A percentile compares a stretch with the other conserved stretches of the same genome.
phyloP scores from a whole-genome alignment of 2,329 filamentous ascomycete species.

The Chaetomiaceae sp. region DNA sequence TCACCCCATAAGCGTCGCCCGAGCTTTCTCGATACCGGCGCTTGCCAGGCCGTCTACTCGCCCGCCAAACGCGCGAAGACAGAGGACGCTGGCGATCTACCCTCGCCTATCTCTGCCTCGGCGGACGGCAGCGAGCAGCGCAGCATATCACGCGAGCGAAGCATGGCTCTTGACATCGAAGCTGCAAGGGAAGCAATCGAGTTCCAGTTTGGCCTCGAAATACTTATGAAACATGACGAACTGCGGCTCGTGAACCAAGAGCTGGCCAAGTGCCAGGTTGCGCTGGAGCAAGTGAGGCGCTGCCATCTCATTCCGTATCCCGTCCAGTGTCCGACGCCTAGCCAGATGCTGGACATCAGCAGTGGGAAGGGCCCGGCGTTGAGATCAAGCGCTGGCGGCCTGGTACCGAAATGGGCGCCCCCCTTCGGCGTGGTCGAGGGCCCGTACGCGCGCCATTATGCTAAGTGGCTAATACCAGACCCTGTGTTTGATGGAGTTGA shows the following conservation, averaged over 20 bases:
- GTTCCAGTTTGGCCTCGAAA: conserved; percentile 84
- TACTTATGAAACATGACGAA: conserved; percentile 90
- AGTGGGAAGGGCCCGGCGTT: conserved; percentile 68
- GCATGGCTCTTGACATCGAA: conserved; percentile 35
- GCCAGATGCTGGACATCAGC: conserved; percentile 64
- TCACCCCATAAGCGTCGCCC: conserved; percentile 36
- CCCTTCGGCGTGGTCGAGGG: conserved; percentile 89
- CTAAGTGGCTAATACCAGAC: conserved; percentile 90
- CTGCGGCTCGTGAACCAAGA: conserved; percentile 92
- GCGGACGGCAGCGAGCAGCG: conserved; percentile 18
- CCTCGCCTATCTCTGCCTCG: conserved; percentile 22
- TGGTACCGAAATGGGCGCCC: conserved; percentile 69
- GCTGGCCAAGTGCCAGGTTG: conserved; percentile 88
- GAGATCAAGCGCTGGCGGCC: conserved; percentile 53
- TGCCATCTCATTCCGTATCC: conserved; percentile 91
- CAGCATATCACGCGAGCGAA: conserved; percentile 9
- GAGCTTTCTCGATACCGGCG: conserved; percentile 27
- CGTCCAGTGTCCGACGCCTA: conserved; percentile 58
- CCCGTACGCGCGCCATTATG: conserved; percentile 89
- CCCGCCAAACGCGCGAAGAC: conserved; percentile 40
- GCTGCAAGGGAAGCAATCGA: conserved; percentile 67
- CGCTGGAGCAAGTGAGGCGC: conserved; percentile 86
- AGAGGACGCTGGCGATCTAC: conserved; percentile 28
- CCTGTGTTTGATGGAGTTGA: conserved; percentile 71
- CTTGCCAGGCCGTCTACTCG: conserved; percentile 25